Evolutionary conservation across 2,329 filamentous ascomycete genomes (phyloP), one percentile per base, ranked within the genome.

Genomic region (Sclerotinia trifoliorum): DNA sequence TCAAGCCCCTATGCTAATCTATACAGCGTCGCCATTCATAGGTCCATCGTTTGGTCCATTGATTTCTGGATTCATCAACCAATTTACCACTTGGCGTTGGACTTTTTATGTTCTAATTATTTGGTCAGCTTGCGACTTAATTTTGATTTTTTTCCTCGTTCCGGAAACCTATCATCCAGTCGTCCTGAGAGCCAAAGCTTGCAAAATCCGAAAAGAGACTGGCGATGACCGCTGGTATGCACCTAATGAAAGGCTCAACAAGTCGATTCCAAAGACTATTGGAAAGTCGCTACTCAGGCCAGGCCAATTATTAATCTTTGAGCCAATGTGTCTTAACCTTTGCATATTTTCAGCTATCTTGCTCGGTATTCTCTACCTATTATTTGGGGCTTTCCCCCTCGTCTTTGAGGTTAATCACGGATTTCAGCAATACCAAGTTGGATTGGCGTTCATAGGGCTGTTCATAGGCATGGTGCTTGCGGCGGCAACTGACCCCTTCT

Each of bases 101-200:
- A 91, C 89, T 0, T 94, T 95, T 78, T 97, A 94, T 76, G 84
- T 93, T 5, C 82, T 96, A 69, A 80, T 96, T 63, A 96, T 97
- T 63, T 96, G 92, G 93, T 84, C 88, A 1, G 86, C 83, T n/a
- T 79, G 82, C 10, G 79, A 93, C 74, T 83, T 92, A 62, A 76
- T 83, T 15, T 80, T 87, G 69, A 88, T 97, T 65, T 76, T 88
- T 46, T 77, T 92, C 46, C 82, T 93, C 55, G 92, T 97, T 3
- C 94, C 93, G 6, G 93, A 97, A 80, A 97, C 93, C 1, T 97
- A 95, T 78, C 91, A 88, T 72, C 86, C 86, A n/a, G 83, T 94
- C 21, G 80, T 95, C 60, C 82, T 96, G 54, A 85, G 88, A 65
- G 83, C 84, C 56, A 96, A 95, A 77, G 93, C 93, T 3, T 82